Evolutionary conservation across 305 asterid species (phyloP), one percentile per base, ranked within the genome.

Genomic region (Vinca major): DNA sequence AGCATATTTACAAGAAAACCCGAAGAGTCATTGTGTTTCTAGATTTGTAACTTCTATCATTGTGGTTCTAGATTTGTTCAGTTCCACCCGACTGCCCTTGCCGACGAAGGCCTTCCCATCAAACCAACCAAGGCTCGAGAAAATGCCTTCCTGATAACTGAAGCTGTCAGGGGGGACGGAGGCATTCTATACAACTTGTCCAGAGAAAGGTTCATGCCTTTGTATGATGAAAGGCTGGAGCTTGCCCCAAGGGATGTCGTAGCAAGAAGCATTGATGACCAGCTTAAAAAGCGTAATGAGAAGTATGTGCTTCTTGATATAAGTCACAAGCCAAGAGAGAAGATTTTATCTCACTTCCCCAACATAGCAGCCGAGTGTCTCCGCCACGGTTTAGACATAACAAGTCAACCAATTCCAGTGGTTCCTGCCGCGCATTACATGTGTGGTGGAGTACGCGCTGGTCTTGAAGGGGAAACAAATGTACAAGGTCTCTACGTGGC

Each of bases 361-460:
- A 94, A 88, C 79, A 86, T 94, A 51, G 98, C 97, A 19, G 84
- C 93, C 0, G 99, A 94, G 82, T 94, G 99, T 70, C 91, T 89
- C 77, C 74, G 50, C 36, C 70, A 89, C 44, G 98, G 99, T 52
- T 63, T 94, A 48, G 99, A 94, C 88, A 94, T 94, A 43, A 94
- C 97, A 54, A 73, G 49, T 13, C 85, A 86, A 58, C 97, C 96
- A 0, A 94, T 94, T 72, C 99, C 98, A 0, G 97, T 94, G 11
- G 95, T 94, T 65, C 98, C 98, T 1, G 98, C 98, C 0, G 98
- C 99, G 40, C 99, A 91, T 65, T 94, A 94, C 89, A 94, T 94
- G 98, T 94, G 99, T 10, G 98, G 99, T 4, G 98, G 99, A 44
- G 97, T 94, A 26, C 91, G 96, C 4, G 99, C 99, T 0, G 97